Evolutionary conservation across 805 yeast species (phyloP).

Genomic region (Cyberlindnera mrakii): DNA sequence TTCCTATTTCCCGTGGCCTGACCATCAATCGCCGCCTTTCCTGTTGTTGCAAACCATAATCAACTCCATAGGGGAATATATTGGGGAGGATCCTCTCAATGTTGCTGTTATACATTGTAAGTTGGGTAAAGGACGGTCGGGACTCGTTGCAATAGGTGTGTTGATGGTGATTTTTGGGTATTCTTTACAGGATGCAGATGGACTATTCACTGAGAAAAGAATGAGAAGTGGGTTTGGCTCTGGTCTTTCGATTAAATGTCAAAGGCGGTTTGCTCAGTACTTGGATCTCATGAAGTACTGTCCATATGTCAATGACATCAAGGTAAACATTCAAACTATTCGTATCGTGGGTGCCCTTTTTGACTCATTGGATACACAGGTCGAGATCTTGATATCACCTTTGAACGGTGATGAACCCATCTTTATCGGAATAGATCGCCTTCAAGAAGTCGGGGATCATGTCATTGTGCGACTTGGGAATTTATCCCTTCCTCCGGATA

Average conservation of each 20-base stretch:
- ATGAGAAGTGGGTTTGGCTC: slow-evolving; percentile 47
- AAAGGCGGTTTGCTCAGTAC: slow-evolving; percentile 60
- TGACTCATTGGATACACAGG: background rate
- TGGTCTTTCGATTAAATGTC: slow-evolving; percentile 72
- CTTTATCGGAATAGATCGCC: background rate
- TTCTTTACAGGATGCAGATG: slow-evolving; percentile 41
- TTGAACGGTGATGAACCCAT: background rate
- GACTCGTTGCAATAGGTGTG: slow-evolving; percentile 66
- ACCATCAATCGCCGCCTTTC: slow-evolving; percentile 74
- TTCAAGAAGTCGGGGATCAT: background rate
- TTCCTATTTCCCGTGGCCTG: slow-evolving; percentile 50
- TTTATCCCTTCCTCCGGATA: background rate
- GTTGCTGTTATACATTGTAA: slow-evolving; percentile 80
- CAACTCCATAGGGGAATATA: slow-evolving; percentile 37
- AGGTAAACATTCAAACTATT: background rate
- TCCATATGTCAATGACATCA: background rate
- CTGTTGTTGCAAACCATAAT: slow-evolving; percentile 38
- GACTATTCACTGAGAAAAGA: slow-evolving; percentile 48
- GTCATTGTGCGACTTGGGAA: background rate
- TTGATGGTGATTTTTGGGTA: slow-evolving; percentile 44
- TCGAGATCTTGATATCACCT: background rate
- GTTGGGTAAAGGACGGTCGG: slow-evolving; percentile 90
- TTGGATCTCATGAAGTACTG: slow-evolving; percentile 15
- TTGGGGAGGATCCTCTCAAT: slow-evolving; percentile 28
- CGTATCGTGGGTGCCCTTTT: background rate